Evolutionary conservation across 2,329 filamentous ascomycete genomes (phyloP), one percentile per base, ranked within the genome.

Genomic region (Fusarium sp.): DNA sequence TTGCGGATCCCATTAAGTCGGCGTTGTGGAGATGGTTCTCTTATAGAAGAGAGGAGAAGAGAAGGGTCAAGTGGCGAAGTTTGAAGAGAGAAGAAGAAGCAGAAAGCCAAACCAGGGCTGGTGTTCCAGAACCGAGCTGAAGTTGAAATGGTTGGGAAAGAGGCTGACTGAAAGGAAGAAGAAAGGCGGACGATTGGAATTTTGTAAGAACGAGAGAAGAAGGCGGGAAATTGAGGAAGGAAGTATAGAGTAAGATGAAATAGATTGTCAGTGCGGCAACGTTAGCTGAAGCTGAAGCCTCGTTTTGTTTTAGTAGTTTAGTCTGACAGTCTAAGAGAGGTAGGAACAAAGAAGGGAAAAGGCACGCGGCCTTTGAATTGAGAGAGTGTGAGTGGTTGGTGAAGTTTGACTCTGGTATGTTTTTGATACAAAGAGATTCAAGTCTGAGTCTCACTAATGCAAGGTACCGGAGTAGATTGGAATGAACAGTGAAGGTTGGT

Each of bases 361-460:
- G 49, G 53, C 53, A 66, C 51, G 57, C 58, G 48, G 61, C 21
- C 62, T 61, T 53, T 44, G 42, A 26, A 28, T 18, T 19, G 58
- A 25, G 12, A 18, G 45, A 19, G 11, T 26, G 44, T 28, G 26
- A 56, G 59, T 58, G 61, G 62, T 62, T 67, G 64, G 56, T 50
- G 50, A 56, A 51, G 62, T 49, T 49, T 26, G 14, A 26, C 37
- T 60, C 39, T 53, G 62, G 61, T 66, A 65, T 65, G 62, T 65
- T 62, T 67, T 53, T 63, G 65, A 67, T 58, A 67, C 65, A 69
- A 50, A 63, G 58, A 65, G 48, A 37, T 45, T 58, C 31, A 42
- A 26, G 21, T 48, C 46, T 37, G 49, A 44, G 66, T 39, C 31
- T 51, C 49, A 41, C 49, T 51, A 25, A 37, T 26, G 34, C 26